Percentiles rank a stretch among this genome's conserved stretches.
Evolutionary conservation across 1,284 basidiomycete species (phyloP).

Genomic region (Fomitopsis betulina): DNA sequence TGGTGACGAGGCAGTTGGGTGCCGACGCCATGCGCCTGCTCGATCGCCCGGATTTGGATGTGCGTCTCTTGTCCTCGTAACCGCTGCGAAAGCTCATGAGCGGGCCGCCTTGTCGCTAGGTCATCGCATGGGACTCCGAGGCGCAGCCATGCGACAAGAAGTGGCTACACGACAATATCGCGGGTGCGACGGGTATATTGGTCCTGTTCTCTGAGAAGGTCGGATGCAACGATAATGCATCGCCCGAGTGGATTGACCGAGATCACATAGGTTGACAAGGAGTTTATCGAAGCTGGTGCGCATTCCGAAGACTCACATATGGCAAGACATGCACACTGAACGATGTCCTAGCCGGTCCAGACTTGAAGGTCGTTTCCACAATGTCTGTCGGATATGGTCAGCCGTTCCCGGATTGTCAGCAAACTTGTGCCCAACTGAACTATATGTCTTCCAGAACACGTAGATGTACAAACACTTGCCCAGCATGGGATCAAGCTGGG

Average conservation of each 20-base stretch:
- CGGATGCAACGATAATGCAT: not conserved
- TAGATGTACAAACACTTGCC: constrained; percentile 64
- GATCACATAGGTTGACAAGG: constrained; percentile 56
- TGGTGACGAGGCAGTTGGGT: constrained; percentile 68
- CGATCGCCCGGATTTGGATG: constrained; percentile 50
- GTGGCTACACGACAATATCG: constrained; percentile 79
- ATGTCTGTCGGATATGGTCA: constrained; percentile 87
- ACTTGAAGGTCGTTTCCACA: constrained; percentile 79
- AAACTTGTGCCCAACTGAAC: not conserved
- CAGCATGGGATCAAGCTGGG: constrained; percentile 72
- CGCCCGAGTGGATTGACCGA: not conserved
- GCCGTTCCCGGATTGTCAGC: constrained; percentile 13
- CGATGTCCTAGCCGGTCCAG: constrained; percentile 55
- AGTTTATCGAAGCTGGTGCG: constrained; percentile 65
- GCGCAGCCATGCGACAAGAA: constrained; percentile 58
- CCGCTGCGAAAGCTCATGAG: not conserved
- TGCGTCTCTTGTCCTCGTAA: constrained; percentile 25
- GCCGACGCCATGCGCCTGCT: constrained; percentile 63
- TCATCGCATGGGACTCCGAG: constrained; percentile 65
- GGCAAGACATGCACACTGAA: not conserved
- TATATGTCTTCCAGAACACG: constrained; percentile 62
- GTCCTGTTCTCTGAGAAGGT: constrained; percentile 74
- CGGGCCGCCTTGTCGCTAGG: constrained; percentile 29
- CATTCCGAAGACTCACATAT: not conserved
- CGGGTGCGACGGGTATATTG: constrained; percentile 61